phyloP scores from a whole-genome alignment of 2,329 filamentous ascomycete species.

The Diplodia seriata region DNA sequence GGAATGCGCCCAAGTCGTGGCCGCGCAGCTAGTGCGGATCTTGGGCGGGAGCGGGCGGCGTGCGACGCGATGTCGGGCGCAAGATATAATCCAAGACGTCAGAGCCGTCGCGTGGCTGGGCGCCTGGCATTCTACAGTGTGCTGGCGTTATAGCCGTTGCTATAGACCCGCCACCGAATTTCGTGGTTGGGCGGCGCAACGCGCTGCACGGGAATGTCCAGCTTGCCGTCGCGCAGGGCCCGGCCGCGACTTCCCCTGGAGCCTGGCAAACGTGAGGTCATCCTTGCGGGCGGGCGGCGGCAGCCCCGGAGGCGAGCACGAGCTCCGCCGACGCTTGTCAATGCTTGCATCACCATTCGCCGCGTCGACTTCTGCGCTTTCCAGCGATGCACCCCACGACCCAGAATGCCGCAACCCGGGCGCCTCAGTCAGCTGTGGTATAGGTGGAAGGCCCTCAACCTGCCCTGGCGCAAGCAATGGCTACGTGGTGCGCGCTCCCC shows the following conservation, averaged over 20 bases:
- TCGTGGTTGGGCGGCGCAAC: neutral
- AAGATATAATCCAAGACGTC: conserved; percentile 12
- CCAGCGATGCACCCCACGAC: conserved; percentile 10
- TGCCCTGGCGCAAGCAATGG: conserved; percentile 68
- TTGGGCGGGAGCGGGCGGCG: conserved; percentile 15
- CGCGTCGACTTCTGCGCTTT: conserved; percentile 2
- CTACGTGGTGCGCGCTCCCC: conserved; percentile 58
- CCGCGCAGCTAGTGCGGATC: conserved; percentile 21
- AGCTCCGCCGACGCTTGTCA: conserved; percentile 25
- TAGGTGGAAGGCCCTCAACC: conserved; percentile 66
- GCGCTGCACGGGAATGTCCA: neutral
- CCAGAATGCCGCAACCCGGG: conserved; percentile 37
- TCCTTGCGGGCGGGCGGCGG: conserved; percentile 14
- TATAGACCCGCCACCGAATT: conserved; percentile 14
- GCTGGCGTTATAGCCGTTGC: neutral
- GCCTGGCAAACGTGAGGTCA: conserved; percentile 16
- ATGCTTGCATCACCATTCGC: conserved; percentile 26
- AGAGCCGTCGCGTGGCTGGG: conserved; percentile 15
- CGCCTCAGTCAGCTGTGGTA: conserved; percentile 60
- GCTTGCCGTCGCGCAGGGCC: neutral
- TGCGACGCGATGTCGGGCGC: neutral
- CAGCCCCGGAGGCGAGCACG: conserved; percentile 12
- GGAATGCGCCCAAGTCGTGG: conserved; percentile 28
- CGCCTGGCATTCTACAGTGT: neutral
- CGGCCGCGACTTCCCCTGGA: conserved; percentile 10